Base-by-base conservation (phyloP, 192 early-diverging fungal genomes). In the Coemansia sp. region DNA sequence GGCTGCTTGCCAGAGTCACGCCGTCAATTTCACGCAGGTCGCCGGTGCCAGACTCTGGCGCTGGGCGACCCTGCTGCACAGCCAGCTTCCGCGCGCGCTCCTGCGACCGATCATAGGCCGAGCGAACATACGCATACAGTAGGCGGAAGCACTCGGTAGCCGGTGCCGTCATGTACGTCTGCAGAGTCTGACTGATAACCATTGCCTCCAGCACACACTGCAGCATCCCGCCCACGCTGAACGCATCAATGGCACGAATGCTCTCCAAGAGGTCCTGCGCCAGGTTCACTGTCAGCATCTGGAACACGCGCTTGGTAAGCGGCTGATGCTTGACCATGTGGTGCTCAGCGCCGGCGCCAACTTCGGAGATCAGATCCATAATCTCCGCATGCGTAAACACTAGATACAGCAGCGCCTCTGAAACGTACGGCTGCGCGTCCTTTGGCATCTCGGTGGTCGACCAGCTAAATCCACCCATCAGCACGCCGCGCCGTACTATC, bases 191-290 rank as follows among this genome's bases (percentile, higher is more conserved):
- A 64, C 93, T 87, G 67, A 97, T 87, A 59, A 96, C 91, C 72
- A 94, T 88, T 56, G 88, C 91, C 75, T 98, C 96, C 5, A 96
- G 75, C 6, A 90, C 92, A n/a, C 91, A 94, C 83, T 96, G 96
- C 47, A 97, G 71, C 89, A 94, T 93, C 7, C 96, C 96, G 28
- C 89, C 91, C 63, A 87, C 89, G 61, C 93, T 93, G 72, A 95
- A 98, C 53, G 83, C 64, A 59, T 94, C 94, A 7, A 97, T 85
- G 47, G 85, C 67, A 28, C 91, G 85, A 57, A 94, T 92, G 59
- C 85, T 81, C 47, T 87, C 85, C 17, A 97, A 80, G 66, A 96
- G 81, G 62, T 94, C 90, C 56, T 89, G 86, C 5, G 88, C 88
- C 73, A 98, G 85, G 47, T 79, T 82, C 20, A 83, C 83, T 8